Conservation (phyloP, 2,329 filamentous ascomycete species). For the Xylaria sp. region DNA sequence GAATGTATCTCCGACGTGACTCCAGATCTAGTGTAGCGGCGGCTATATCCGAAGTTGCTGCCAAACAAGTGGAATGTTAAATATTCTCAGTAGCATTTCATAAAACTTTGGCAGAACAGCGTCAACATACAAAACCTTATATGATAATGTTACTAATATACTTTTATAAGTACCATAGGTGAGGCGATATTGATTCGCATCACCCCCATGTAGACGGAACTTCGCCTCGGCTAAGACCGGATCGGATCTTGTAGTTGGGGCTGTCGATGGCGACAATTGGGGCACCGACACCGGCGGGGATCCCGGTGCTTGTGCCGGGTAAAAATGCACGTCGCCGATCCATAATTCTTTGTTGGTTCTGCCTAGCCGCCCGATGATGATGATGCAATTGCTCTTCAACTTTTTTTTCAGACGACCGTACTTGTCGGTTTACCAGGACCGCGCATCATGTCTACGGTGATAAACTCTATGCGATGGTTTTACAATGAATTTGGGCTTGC, state of each 20-base stretch:
- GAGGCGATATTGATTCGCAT: background rate
- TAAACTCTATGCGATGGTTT: conserved; percentile 47
- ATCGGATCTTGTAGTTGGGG: conserved; percentile 18
- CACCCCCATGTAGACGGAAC: background rate
- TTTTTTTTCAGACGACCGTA: conserved; percentile 3
- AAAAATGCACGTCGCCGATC: conserved; percentile 13
- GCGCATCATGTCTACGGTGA: conserved; percentile 42
- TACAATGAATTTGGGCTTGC: conserved; percentile 62
- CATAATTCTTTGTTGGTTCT: conserved; percentile 22
- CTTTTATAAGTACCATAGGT: background rate
- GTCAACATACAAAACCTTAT: no score
- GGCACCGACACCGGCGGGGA: conserved; percentile 28
- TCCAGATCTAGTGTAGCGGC: background rate
- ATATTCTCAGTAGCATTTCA: background rate
- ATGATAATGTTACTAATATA: no score
- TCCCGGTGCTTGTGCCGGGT: conserved; percentile 12
- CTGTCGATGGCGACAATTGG: conserved; percentile 17
- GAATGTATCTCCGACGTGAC: conserved; percentile 1
- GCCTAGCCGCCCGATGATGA: background rate
- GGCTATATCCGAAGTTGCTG: background rate
- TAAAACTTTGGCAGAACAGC: no score
- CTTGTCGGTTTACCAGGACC: conserved; percentile 1
- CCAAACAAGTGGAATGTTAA: background rate
- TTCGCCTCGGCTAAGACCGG: conserved; percentile 18
- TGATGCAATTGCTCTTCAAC: conserved; percentile 18